phyloP scores from a whole-genome alignment of 805 yeast genomes.

The Schwanniomyces sp. region DNA sequence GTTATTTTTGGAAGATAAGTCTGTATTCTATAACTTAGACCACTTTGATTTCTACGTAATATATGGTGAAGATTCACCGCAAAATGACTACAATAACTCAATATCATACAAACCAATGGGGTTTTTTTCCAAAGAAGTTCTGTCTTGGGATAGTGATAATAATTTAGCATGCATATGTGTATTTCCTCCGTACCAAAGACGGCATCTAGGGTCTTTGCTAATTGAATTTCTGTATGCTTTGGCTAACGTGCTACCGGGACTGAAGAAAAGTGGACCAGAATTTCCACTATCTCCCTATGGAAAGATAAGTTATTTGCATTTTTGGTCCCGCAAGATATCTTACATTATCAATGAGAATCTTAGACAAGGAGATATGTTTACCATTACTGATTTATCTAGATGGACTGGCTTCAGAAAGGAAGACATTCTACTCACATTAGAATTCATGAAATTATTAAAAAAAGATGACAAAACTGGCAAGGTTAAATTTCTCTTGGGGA shows the following conservation, averaged over 20 bases:
- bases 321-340: constrained; percentile 61
- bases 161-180: constrained; percentile 89
- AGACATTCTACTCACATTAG: constrained; percentile 60
- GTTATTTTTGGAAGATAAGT: constrained; percentile 84
- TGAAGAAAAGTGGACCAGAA: constrained; percentile 82
- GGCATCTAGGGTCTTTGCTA: constrained; percentile 72
- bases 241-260: constrained; percentile 56
- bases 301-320: constrained; percentile 62
- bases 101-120: constrained; percentile 64
- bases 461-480: constrained; percentile 6
- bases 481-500: constrained; percentile 17
- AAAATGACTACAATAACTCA: constrained; percentile 4
- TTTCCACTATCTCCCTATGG: constrained; percentile 87
- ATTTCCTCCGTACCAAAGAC: constrained; percentile 88
- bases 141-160: constrained; percentile 71
- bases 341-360: constrained; percentile 12
- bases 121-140: constrained; percentile 83
- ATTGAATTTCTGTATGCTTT: constrained; percentile 82
- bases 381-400: constrained; percentile 51
- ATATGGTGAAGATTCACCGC: constrained; percentile 47
- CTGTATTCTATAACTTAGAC: constrained; percentile 78
- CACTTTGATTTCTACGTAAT: constrained; percentile 77
- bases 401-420: constrained; percentile 63
- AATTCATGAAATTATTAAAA: constrained; percentile 44
- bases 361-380: constrained; percentile 18